Base-by-base conservation (phyloP, 2,329 filamentous ascomycete genomes). In the Nothophaeocryptopus gaeumannii region DNA sequence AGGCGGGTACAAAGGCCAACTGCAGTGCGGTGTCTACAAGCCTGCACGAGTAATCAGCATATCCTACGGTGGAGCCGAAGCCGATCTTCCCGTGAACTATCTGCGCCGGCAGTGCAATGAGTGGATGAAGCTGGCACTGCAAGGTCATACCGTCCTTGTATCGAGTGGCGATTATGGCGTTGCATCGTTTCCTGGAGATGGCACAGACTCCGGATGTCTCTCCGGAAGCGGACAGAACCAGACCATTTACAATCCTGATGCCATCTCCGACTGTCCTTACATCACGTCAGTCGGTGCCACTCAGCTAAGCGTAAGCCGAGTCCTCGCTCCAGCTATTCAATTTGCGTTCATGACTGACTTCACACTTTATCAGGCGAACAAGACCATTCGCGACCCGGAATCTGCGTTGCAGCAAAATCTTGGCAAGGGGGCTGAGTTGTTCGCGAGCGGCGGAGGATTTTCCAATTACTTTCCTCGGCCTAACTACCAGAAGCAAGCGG, bases 71-170 rank as follows among this genome's bases (percentile, higher is more conserved):
- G 75, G 76, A 73, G 51, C 54, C 34, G 55, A 58, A 33, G 39
- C 47, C 26, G 55, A 75, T 44, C 65, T 77, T 7, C 72, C 75
- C 1, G 66, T 69, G 5, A 67, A 65, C 49, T 82, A 81, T 59
- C 72, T 76, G 53, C 57, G 69, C 40, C 70, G 79, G 2, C 78
- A 82, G 63, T 81, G 78, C 60, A 66, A 71, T 47, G 78, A 81
- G 67, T 81, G 78, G 63, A 74, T 80, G 73, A 81, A 82, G 67
- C 72, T 81, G 2, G 78, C 74, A 13, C n/a, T 76, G 71, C 56
- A 72, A 72, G 49, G 54, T 14, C 70, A 78, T 10, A 74, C 74
- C 1, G 65, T 82, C n/a, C 52, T 81, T 30, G 78, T 75, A 56
- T 75, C 76, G 1, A 74, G 72, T 2, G 77, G 77, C n/a, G 77